A percentile compares a stretch with the other conserved stretches of the same genome.
Conservation (phyloP, 371 early-diverging fungal species). For the Mucor lusitanicus region DNA sequence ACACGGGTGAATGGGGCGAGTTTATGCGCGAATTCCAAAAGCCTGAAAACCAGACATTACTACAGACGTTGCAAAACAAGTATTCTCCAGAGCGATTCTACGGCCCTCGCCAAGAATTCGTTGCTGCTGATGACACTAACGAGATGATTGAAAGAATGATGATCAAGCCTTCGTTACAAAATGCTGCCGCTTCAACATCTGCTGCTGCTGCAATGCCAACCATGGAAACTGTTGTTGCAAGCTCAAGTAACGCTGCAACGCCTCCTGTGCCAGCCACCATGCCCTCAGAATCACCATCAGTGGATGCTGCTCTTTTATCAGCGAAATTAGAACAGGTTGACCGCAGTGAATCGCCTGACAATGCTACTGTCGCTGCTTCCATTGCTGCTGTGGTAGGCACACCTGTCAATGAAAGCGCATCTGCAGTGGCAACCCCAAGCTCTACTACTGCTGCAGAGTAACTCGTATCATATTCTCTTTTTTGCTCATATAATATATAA, state of each 20-base stretch:
- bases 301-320: background rate
- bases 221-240: background rate
- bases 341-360: background rate
- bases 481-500: background rate
- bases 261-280: background rate
- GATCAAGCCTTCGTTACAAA: background rate
- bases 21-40: slow-evolving; percentile 48
- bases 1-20: slow-evolving; percentile 50
- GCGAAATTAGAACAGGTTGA: background rate
- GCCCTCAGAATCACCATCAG: background rate
- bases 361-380: background rate
- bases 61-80: slow-evolving; percentile 42
- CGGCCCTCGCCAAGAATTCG: slow-evolving; percentile 20
- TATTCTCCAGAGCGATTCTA: slow-evolving; percentile 42
- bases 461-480: background rate
- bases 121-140: background rate
- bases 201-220: background rate
- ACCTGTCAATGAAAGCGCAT: background rate
- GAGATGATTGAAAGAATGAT: background rate
- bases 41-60: slow-evolving; percentile 36
- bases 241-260: background rate
- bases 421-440: background rate
- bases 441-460: background rate
- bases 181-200: background rate
- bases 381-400: slow-evolving; percentile 4